These are phyloP conservation scores for Chlamydomonas sphaeroides DNA, from an alignment of 139 green algal genomes.

Conservation along the genomic window DNA sequence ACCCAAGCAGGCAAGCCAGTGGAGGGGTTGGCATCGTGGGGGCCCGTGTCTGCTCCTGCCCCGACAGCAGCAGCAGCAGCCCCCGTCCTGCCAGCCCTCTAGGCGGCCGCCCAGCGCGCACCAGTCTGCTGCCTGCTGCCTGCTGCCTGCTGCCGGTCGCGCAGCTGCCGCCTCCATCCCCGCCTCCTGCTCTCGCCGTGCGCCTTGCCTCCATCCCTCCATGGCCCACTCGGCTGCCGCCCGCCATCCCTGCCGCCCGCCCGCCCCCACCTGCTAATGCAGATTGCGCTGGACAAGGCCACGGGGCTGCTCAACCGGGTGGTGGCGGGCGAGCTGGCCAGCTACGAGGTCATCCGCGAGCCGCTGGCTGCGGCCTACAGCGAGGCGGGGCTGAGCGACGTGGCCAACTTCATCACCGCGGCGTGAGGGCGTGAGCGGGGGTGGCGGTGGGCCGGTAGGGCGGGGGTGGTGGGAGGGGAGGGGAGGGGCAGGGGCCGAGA, in stretches of 20 bases:
- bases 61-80: no score
- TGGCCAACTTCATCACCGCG: constrained; percentile 66
- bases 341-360: constrained; percentile 44
- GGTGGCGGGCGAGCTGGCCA: constrained; percentile 50
- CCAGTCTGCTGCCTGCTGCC: no score
- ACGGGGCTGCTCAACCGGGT: constrained; percentile 59
- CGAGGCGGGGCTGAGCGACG: constrained; percentile 57
- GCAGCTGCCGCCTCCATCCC: no score
- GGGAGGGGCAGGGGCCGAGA: no score
- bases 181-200: background rate
- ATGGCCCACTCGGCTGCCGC: no score
- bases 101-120: no score
- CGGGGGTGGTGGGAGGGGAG: no score
- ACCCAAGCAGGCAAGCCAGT: constrained; percentile 43
- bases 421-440: no score
- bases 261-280: background rate
- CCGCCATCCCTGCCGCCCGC: background rate
- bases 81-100: no score
- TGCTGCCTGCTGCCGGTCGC: no score
- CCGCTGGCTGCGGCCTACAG: constrained; percentile 55
- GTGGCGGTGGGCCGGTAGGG: no score
- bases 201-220: background rate
- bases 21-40: background rate
- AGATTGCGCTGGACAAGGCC: constrained; percentile 54
- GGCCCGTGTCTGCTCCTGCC: no score